A percentile compares a stretch with the other conserved stretches of the same genome.
Evolutionary conservation across 108 stramenopile genomes (phyloP).

Genomic region (Stephanodiscus minutulus): DNA sequence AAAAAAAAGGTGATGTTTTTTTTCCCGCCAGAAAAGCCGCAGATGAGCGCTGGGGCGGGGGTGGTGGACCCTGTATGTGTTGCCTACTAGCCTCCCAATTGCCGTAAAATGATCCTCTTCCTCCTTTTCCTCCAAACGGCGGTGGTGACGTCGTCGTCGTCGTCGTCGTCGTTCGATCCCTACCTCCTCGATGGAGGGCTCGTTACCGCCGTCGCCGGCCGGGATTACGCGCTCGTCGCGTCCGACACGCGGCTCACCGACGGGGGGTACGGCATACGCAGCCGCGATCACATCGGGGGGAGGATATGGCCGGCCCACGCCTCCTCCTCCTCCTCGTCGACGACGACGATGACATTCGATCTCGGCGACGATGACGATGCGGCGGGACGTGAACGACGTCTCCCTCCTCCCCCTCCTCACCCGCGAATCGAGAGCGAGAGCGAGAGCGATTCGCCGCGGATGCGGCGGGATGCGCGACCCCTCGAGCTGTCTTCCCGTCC

Average conservation of each 20-base stretch:
- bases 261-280: slow-evolving; percentile 71
- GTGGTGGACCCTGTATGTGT: no score
- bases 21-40: no score
- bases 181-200: slow-evolving; percentile 83
- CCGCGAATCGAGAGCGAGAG: neutral
- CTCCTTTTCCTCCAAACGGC: neutral
- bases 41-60: no score
- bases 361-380: neutral
- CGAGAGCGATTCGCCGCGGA: neutral
- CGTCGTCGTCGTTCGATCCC: slow-evolving; percentile 64
- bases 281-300: slow-evolving; percentile 61
- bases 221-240: slow-evolving; percentile 67
- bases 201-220: slow-evolving; percentile 77
- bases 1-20: no score
- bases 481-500: no score
- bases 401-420: neutral
- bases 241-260: slow-evolving; percentile 75
- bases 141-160: neutral
- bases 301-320: slow-evolving; percentile 63
- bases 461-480: no score
- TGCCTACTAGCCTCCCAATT: no score
- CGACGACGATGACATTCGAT: neutral
- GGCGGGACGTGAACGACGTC: neutral
- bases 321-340: slow-evolving; percentile 11
- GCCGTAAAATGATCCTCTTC: no score